Evolutionary conservation across 306 rosid genomes (phyloP).

Genomic region (Boehmeria nivea): DNA sequence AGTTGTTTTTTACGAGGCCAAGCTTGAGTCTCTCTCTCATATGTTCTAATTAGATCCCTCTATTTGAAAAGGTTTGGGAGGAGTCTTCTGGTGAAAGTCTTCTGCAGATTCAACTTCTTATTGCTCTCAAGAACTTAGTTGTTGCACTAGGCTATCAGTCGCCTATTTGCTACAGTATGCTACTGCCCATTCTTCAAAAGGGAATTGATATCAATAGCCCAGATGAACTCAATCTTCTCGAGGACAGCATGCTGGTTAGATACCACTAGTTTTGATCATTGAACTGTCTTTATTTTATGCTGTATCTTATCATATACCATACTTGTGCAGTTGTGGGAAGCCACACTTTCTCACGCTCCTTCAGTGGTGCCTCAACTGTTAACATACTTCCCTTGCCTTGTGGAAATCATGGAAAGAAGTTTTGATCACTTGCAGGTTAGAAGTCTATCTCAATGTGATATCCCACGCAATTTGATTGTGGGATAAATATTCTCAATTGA

Average conservation of each 20-base stretch:
- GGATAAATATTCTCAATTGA: too few relatives aligned
- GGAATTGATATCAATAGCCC: constrained; percentile 90
- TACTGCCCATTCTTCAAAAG: constrained; percentile 73
- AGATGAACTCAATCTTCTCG: constrained; percentile 83
- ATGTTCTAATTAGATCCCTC: constrained; percentile 2
- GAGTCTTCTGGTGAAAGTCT: constrained; percentile 92
- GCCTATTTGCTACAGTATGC: constrained; percentile 70
- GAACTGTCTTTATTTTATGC: constrained; percentile 6
- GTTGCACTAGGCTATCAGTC: constrained; percentile 82
- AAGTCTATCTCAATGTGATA: not conserved
- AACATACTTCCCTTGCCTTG: constrained; percentile 66
- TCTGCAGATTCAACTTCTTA: constrained; percentile 88
- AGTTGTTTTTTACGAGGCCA: too few relatives aligned
- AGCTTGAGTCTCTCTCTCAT: too few relatives aligned
- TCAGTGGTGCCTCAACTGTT: constrained; percentile 84
- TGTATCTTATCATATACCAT: constrained; percentile 15
- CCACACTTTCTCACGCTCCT: constrained; percentile 89
- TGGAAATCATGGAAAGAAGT: constrained; percentile 80
- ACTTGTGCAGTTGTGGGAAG: constrained; percentile 88
- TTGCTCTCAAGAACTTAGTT: constrained; percentile 87
- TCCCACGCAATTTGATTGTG: too few relatives aligned
- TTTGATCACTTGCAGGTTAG: constrained; percentile 94
- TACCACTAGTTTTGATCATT: constrained; percentile 12
- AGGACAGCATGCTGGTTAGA: constrained; percentile 97
- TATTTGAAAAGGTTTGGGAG: constrained; percentile 71